Percentiles rank a stretch among this genome's conserved stretches.
Evolutionary conservation across 192 early-diverging fungal species (phyloP).

Genomic region (Rhizoclosmatium sp.): DNA sequence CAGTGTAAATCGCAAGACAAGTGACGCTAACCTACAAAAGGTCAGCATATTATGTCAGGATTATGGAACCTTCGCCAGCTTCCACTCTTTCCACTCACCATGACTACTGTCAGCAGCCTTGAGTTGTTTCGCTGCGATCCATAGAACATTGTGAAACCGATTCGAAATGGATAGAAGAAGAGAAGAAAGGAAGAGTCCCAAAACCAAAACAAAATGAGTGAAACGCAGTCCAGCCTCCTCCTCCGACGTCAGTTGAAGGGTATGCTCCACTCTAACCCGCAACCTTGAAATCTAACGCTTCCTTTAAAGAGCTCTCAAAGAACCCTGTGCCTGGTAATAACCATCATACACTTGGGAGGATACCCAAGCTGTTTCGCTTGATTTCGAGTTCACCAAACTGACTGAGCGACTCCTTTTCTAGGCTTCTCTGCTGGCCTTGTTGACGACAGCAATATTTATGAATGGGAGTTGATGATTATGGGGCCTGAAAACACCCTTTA

Average conservation of each 20-base stretch:
- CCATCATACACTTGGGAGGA: not conserved
- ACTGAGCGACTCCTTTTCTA: constrained; percentile 17
- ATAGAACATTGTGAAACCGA: constrained; percentile 3
- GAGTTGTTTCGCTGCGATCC: not conserved
- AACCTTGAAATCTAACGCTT: not conserved
- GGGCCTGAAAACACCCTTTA: constrained; percentile 88
- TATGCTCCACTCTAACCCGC: not conserved
- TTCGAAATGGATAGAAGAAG: not conserved
- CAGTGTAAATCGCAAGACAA: constrained; percentile 30
- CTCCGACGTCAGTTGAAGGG: constrained; percentile 51
- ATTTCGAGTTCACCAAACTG: not conserved
- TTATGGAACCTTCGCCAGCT: not conserved
- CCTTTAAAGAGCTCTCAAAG: constrained; percentile 72
- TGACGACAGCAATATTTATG: constrained; percentile 84
- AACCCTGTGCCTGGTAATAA: constrained; percentile 63
- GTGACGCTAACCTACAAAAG: constrained; percentile 17
- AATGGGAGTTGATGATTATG: constrained; percentile 90
- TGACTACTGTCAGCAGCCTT: not conserved
- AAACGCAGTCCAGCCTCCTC: constrained; percentile 35
- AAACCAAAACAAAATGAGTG: not conserved
- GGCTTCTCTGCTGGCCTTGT: constrained; percentile 92
- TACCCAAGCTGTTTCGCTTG: not conserved
- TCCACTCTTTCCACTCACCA: constrained; percentile 8
- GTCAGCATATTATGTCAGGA: not conserved
- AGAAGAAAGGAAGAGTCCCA: not conserved